Base-by-base conservation (phyloP, 2,329 filamentous ascomycete species). In the Bipolaris sorokiniana region DNA sequence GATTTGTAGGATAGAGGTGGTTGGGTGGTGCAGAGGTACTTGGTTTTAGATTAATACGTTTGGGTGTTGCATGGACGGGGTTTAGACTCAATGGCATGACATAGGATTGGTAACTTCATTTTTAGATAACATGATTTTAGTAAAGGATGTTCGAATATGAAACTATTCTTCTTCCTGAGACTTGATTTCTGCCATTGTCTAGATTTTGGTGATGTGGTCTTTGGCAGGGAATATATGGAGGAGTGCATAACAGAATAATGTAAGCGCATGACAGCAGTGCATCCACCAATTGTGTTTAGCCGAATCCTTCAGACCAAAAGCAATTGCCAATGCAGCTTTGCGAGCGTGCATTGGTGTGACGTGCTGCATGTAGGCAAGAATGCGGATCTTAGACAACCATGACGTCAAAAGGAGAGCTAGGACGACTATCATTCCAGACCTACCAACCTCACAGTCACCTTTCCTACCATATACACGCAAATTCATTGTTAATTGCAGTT, bases 361-460 rank as follows among this genome's bases (percentile, higher is more conserved):
- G 54, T 56, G 42, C 49, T 36, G 48, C 20, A 38, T 18, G 7
- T 47, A 48, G 23, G 38, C 23, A 40, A 26, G 51, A 48, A 15
- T 34, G 33, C 22, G 46, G 46, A 38, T 48, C 37, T 51, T 51
- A 33, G 46, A 20, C 41, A 56, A 48, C 48, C 36, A 56, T 56
- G 54, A 56, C 54, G 54, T 56, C 54, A 56, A 56, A 56, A 52
- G 26, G 33, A 33, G 44, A 56, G 42, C 54, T 52, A 37, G 31
- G 48, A 53, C 54, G 26, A 26, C 18, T 48, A 36, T 34, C 41
- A 40, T 31, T 54, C 48, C n/a, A 48, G 48, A 36, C 31, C 48
- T 47, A 26, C 13, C 20, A 23, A 42, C 38, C 16, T 53, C 31
- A 16, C 7, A 13, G 20, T 23, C 20, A 42, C 15, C 40, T 36